Percentiles rank a stretch among this genome's conserved stretches.
These are phyloP conservation scores for Plantago major DNA, from an alignment of 257 asterid genomes.

Conservation along the genomic window DNA sequence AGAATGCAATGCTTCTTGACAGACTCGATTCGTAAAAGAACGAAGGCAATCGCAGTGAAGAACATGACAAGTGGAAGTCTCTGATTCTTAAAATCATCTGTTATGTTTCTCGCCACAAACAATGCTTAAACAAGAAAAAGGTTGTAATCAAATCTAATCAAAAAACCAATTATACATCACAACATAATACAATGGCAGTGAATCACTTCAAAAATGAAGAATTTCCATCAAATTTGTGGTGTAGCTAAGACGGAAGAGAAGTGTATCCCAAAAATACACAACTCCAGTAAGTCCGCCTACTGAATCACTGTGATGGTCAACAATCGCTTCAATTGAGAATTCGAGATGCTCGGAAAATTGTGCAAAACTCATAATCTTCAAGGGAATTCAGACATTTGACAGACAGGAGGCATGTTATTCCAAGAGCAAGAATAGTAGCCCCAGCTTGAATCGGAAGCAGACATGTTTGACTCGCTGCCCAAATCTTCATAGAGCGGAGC, in stretches of 20 bases:
- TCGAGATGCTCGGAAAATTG: background rate
- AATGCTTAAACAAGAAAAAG: too few relatives aligned
- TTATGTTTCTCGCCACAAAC: too few relatives aligned
- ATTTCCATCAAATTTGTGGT: background rate
- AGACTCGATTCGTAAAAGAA: too few relatives aligned
- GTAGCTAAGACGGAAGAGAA: background rate
- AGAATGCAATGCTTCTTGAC: too few relatives aligned
- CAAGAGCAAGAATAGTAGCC: conserved; percentile 36
- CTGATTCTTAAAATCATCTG: too few relatives aligned
- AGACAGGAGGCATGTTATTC: conserved; percentile 43
- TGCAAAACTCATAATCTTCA: conserved; percentile 12
- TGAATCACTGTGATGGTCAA: background rate
- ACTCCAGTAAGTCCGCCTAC: background rate
- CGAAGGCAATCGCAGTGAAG: too few relatives aligned
- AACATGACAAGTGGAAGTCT: too few relatives aligned
- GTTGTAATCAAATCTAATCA: background rate
- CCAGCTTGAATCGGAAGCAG: conserved; percentile 22
- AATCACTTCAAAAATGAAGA: background rate
- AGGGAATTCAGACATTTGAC: conserved; percentile 36
- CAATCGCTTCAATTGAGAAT: too few relatives aligned
- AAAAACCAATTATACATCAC: conserved; percentile 1
- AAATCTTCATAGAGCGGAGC: conserved; percentile 26
- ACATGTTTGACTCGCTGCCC: conserved; percentile 24
- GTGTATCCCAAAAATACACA: background rate
- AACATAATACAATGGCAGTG: background rate